Evolutionary conservation across 768 basidiomycete genomes (phyloP).

Genomic region (Suillus lakei): DNA sequence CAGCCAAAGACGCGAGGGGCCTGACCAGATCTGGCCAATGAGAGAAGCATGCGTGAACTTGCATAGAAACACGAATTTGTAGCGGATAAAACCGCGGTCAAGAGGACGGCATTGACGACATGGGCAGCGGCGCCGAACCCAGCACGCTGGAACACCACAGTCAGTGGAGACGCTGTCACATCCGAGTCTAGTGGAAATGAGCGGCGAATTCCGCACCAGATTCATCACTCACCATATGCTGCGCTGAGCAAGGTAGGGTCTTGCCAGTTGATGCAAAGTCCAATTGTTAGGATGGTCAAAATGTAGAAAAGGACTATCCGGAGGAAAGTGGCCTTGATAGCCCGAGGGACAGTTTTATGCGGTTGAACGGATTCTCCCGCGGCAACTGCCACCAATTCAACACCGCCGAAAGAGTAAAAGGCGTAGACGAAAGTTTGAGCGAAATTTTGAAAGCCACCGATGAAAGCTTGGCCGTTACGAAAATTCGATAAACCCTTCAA

Average conservation of each 20-base stretch:
- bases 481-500: constrained; percentile 56
- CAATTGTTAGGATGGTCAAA: constrained; percentile 67
- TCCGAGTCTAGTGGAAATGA: constrained; percentile 41
- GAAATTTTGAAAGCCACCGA: constrained; percentile 57
- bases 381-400: constrained; percentile 74
- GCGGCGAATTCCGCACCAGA: not conserved
- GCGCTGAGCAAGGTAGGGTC: constrained; percentile 57
- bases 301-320: constrained; percentile 69
- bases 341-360: constrained; percentile 63
- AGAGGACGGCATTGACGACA: constrained; percentile 68
- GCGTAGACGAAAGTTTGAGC: constrained; percentile 68
- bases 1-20: constrained; percentile 69
- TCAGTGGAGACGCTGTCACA: constrained; percentile 64
- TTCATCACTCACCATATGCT: constrained; percentile 41
- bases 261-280: constrained; percentile 64
- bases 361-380: constrained; percentile 72
- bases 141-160: constrained; percentile 65
- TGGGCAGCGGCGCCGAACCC: constrained; percentile 66
- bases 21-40: constrained; percentile 66
- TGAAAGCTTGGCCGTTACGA: constrained; percentile 52
- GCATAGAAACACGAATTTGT: constrained; percentile 71
- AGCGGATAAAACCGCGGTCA: constrained; percentile 69
- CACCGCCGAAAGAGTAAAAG: constrained; percentile 72
- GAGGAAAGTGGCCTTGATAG: constrained; percentile 72
- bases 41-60: constrained; percentile 61